A percentile compares a stretch with the other conserved stretches of the same genome.
phyloP scores from a whole-genome alignment of 2,329 filamentous ascomycete species.

The Ceratocystis diversiconidia region DNA sequence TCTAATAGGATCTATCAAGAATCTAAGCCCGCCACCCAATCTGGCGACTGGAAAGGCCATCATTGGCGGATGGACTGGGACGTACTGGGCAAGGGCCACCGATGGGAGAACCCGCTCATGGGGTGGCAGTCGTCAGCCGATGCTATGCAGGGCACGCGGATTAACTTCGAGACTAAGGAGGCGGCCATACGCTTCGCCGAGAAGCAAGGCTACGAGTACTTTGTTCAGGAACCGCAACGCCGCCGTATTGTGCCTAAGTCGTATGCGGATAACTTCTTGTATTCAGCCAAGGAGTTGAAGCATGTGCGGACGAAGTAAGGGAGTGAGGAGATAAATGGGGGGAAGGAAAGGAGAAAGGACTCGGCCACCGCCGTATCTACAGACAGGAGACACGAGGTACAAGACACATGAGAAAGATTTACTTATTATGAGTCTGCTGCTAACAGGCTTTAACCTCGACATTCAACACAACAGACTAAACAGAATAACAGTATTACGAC shows the following conservation, averaged over 20 bases:
- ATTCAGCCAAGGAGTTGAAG: conserved; percentile 76
- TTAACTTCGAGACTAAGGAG: conserved; percentile 86
- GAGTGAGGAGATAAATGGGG: neutral
- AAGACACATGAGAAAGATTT: neutral
- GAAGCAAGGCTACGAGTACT: conserved; percentile 99
- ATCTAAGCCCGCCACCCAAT: conserved; percentile 90
- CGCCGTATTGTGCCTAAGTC: conserved; percentile 79
- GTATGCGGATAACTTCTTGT: conserved; percentile 92
- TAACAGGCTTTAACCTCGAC: neutral
- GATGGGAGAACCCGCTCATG: conserved; percentile 98
- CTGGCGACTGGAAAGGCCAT: conserved; percentile 68
- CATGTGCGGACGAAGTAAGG: conserved; percentile 64
- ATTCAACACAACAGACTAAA: neutral
- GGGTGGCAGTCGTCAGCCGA: conserved; percentile 96
- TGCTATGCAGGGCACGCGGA: conserved; percentile 81
- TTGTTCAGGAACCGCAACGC: conserved; percentile 90
- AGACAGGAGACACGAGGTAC: too few relatives aligned
- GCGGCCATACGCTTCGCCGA: conserved; percentile 90
- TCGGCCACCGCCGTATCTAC: too few relatives aligned
- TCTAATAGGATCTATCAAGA: conserved; percentile 70
- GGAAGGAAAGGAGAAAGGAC: neutral
- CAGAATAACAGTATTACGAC: neutral
- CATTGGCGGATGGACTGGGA: conserved; percentile 99
- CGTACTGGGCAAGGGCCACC: conserved; percentile 74
- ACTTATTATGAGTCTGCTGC: too few relatives aligned